Percentiles rank a stretch among this genome's conserved stretches.
Conservation (phyloP, 495 filamentous ascomycete species). For the Annulohypoxylon bovei region DNA sequence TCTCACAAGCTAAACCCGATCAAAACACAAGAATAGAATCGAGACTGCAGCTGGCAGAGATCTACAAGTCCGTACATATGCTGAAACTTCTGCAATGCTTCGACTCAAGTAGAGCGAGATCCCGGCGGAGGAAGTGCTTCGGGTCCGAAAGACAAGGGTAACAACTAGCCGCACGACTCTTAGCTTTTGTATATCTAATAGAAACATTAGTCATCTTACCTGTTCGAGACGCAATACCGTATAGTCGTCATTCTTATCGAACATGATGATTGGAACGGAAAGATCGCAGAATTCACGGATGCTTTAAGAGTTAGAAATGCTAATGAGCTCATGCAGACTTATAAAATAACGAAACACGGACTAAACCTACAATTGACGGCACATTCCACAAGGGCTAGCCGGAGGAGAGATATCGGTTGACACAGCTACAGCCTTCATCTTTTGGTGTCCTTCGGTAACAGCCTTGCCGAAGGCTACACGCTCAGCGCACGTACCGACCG, state of each 20-base stretch:
- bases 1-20: slow-evolving; percentile 11
- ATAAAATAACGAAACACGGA: background rate
- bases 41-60: background rate
- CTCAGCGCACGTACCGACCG: slow-evolving; percentile 95
- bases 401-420: slow-evolving; percentile 79
- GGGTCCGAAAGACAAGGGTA: slow-evolving; percentile 79
- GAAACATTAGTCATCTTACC: slow-evolving; percentile 58
- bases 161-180: slow-evolving; percentile 56
- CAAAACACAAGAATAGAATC: background rate
- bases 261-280: slow-evolving; percentile 87
- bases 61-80: background rate
- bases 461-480: slow-evolving; percentile 83
- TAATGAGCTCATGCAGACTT: background rate
- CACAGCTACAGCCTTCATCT: slow-evolving; percentile 86
- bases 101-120: slow-evolving; percentile 11
- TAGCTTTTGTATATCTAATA: slow-evolving; percentile 8
- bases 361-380: slow-evolving; percentile 64
- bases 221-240: slow-evolving; percentile 77
- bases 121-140: slow-evolving; percentile 58
- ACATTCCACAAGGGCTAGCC: slow-evolving; percentile 81
- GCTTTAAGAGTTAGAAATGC: slow-evolving; percentile 51
- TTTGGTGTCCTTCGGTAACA: slow-evolving; percentile 71
- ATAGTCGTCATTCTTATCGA: slow-evolving; percentile 75
- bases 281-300: slow-evolving; percentile 81
- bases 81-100: background rate